These are phyloP conservation scores for Ganoderma multipileum DNA, from an alignment of 1,284 basidiomycete species.

Conservation along the genomic window DNA sequence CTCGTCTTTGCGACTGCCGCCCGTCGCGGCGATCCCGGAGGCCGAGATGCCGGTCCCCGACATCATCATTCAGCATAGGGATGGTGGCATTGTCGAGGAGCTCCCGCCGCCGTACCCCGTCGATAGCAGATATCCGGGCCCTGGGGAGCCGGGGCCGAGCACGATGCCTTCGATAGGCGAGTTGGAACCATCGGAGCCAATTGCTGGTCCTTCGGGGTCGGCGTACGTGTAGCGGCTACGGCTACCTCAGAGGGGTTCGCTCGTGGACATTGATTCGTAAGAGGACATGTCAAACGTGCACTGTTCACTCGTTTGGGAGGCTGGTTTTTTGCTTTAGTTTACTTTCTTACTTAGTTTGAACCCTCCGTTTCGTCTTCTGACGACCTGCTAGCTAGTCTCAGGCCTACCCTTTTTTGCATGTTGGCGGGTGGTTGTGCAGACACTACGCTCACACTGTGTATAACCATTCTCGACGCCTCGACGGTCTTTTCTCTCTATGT, in stretches of 20 bases:
- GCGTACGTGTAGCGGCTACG: not conserved
- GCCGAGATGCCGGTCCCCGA: conserved; percentile 32
- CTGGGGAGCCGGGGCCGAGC: not conserved
- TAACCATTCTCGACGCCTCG: conserved; percentile 3
- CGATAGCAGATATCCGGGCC: not conserved
- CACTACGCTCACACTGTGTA: conserved; percentile 8
- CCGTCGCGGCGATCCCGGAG: conserved; percentile 29
- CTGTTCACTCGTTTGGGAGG: conserved; percentile 4
- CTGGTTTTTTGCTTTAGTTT: not conserved
- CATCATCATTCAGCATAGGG: conserved; percentile 43
- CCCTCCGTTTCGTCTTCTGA: conserved; percentile 7
- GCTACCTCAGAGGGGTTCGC: not conserved
- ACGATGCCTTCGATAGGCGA: not conserved
- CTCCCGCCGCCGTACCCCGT: conserved; percentile 40
- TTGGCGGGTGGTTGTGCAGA: conserved; percentile 11
- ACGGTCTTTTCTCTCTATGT: conserved; percentile 14
- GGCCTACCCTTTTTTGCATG: conserved; percentile 16
- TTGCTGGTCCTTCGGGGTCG: not conserved
- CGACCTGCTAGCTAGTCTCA: conserved; percentile 30
- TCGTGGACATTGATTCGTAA: not conserved
- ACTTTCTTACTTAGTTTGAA: not conserved
- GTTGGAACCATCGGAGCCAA: not conserved
- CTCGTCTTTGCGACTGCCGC: conserved; percentile 28
- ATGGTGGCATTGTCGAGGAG: conserved; percentile 42
- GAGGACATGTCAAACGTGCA: not conserved